Evolutionary conservation across 2,329 filamentous ascomycete species (phyloP).

Genomic region (Fusarium sp.): DNA sequence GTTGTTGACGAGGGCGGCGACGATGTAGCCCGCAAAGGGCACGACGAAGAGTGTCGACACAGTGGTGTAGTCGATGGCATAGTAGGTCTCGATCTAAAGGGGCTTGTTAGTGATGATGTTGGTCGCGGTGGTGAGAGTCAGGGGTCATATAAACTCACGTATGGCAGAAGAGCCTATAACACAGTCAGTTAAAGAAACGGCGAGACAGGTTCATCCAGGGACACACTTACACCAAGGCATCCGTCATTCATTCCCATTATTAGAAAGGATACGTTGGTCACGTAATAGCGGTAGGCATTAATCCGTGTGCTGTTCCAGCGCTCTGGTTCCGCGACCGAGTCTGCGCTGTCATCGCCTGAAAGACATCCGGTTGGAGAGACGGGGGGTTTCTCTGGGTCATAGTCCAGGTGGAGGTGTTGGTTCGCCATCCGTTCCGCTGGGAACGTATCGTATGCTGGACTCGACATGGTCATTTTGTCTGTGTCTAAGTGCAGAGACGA

Average conservation of each 20-base stretch:
- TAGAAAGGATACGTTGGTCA: slow-evolving; percentile 70
- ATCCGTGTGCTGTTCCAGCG: slow-evolving; percentile 71
- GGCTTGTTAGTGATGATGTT: not conserved
- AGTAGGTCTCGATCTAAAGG: slow-evolving; percentile 58
- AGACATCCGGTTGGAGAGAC: slow-evolving; percentile 1
- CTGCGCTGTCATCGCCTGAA: slow-evolving; percentile 5
- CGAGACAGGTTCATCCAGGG: not conserved
- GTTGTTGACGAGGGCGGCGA: slow-evolving; percentile 73
- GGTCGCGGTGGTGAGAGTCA: not conserved
- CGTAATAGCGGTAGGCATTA: slow-evolving; percentile 68
- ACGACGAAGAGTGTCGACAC: slow-evolving; percentile 75
- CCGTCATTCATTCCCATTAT: slow-evolving; percentile 78
- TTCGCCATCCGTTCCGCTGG: not conserved
- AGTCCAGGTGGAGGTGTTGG: slow-evolving; percentile 2
- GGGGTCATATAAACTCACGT: slow-evolving; percentile 47
- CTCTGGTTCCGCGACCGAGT: slow-evolving; percentile 48
- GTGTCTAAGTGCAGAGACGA: not conserved
- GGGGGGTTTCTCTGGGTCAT: slow-evolving; percentile 12
- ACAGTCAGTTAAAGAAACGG: slow-evolving; percentile 14
- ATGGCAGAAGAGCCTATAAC: slow-evolving; percentile 59
- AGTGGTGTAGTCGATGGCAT: slow-evolving; percentile 68
- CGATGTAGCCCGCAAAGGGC: slow-evolving; percentile 72
- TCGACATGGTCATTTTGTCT: not conserved
- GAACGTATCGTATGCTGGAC: slow-evolving; percentile 1
- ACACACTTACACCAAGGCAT: slow-evolving; percentile 66